Percentiles rank a stretch among this genome's conserved stretches.
Evolutionary conservation across 2,329 filamentous ascomycete species (phyloP).

Genomic region (Penicillium oxalicum): DNA sequence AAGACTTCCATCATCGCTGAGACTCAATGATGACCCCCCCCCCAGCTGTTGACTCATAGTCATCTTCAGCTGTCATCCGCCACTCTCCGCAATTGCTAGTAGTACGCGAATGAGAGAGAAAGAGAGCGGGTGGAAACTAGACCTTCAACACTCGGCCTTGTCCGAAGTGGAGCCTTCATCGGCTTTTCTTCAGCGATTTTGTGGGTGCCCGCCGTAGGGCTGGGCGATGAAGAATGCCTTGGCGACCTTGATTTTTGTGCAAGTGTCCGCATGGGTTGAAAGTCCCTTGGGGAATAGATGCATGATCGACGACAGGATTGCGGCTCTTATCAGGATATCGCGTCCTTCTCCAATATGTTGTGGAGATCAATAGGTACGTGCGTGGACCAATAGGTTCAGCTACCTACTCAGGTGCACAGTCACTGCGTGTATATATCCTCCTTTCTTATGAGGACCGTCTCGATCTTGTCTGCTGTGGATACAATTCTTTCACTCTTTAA

Average conservation of each 20-base stretch:
- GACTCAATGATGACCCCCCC: no score
- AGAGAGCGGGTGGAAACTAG: background rate
- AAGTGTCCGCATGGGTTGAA: no score
- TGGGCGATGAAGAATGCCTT: slow-evolving; percentile 16
- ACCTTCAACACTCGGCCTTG: slow-evolving; percentile 12
- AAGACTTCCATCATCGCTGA: background rate
- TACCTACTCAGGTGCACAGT: no score
- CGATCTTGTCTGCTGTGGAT: no score
- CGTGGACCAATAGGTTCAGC: no score
- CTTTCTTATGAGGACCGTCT: no score
- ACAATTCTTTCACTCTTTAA: background rate
- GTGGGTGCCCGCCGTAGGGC: slow-evolving; percentile 16
- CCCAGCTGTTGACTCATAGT: background rate
- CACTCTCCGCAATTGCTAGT: slow-evolving; percentile 7
- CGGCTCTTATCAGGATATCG: no score
- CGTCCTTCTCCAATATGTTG: no score
- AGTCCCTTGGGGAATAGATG: no score
- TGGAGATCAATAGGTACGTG: no score
- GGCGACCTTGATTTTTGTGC: background rate
- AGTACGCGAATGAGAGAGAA: slow-evolving; percentile 1
- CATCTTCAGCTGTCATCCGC: background rate
- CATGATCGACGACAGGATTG: no score
- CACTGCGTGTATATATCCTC: no score
- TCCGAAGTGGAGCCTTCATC: slow-evolving; percentile 9
- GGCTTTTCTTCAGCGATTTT: background rate